Base-by-base conservation (phyloP, 2,329 filamentous ascomycete species). In the Arthrocladium fulminans region DNA sequence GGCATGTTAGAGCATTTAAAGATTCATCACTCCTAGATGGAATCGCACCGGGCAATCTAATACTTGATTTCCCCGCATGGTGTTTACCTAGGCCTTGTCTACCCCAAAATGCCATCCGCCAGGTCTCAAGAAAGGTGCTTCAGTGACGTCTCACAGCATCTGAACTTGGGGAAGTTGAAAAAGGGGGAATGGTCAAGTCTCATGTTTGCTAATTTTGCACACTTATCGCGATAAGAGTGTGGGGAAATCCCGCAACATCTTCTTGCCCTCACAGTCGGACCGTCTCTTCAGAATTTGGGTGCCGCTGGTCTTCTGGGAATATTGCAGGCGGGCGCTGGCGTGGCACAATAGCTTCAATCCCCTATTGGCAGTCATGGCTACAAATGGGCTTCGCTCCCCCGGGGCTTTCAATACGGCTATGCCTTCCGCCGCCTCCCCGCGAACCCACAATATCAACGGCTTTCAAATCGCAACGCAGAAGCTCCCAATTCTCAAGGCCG, bases 401-500 rank as follows among this genome's bases (percentile, higher is more conserved):
- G 51, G 57, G 54, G 54, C 38, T 20, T 38, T 60, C 34, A 68
- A 74, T 60, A 75, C 80, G 59, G 71, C 79, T 10, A 50, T 51
- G 44, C 51, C 52, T 25, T 70, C 70, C 39, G 68, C 76, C 5
- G 62, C 59, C 41, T 56, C 27, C 65, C 60, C 61, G 72, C 59
- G 66, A 78, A 75, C 79, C 5, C 84, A 84, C 65, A 67, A 65
- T 2, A 80, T 86, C 59, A 73, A 76, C 55, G 76, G 75, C 60
- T 94, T 90, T 73, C 77, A 72, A 59, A 82, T 97, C 65, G 78
- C 79, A 23, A 86, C 86, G 47, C 84, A 88, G 63, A 96, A 96
- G 72, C 81, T 92, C 44, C 92, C 92, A 54, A 98, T 98, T 66
- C 84, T 94, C 59, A 96, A 95, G 67, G 81, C 89, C 39, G 85